These are phyloP conservation scores for Xylariaceae sp. DNA, from an alignment of 2,329 filamentous ascomycete species.

Conservation along the genomic window DNA sequence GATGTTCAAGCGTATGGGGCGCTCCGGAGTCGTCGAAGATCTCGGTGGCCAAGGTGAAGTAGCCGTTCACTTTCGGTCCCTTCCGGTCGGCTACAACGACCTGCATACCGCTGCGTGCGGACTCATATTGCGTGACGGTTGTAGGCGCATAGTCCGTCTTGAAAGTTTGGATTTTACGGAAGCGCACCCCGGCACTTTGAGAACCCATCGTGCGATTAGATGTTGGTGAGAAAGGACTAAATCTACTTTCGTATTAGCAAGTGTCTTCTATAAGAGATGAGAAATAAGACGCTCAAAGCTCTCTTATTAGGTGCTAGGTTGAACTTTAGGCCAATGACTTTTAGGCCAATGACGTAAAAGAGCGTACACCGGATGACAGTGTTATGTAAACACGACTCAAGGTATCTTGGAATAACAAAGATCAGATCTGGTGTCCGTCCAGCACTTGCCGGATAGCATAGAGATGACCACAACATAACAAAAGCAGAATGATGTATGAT, in stretches of 20 bases:
- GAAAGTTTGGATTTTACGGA: slow-evolving; percentile 81
- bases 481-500: too few relatives aligned
- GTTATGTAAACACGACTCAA: too few relatives aligned
- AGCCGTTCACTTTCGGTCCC: slow-evolving; percentile 91
- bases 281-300: neutral
- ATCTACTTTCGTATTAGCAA: too few relatives aligned
- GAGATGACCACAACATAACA: slow-evolving; percentile 1
- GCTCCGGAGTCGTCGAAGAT: slow-evolving; percentile 96
- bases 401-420: too few relatives aligned
- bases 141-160: slow-evolving; percentile 84
- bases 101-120: slow-evolving; percentile 87
- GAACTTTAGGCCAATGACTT: neutral
- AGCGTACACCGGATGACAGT: too few relatives aligned
- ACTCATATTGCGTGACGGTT: slow-evolving; percentile 91
- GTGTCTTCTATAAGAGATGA: too few relatives aligned
- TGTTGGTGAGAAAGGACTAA: slow-evolving; percentile 11
- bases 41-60: slow-evolving; percentile 93
- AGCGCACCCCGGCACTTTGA: slow-evolving; percentile 49
- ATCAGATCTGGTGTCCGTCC: too few relatives aligned
- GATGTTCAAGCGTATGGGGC: slow-evolving; percentile 77
- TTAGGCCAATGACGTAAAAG: slow-evolving; percentile 1
- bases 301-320: neutral
- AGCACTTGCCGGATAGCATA: slow-evolving; percentile 13
- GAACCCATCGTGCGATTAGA: slow-evolving; percentile 48
- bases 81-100: slow-evolving; percentile 87